Base-by-base conservation (phyloP, 1,139 yeast genomes). In the Diutina sp. region DNA sequence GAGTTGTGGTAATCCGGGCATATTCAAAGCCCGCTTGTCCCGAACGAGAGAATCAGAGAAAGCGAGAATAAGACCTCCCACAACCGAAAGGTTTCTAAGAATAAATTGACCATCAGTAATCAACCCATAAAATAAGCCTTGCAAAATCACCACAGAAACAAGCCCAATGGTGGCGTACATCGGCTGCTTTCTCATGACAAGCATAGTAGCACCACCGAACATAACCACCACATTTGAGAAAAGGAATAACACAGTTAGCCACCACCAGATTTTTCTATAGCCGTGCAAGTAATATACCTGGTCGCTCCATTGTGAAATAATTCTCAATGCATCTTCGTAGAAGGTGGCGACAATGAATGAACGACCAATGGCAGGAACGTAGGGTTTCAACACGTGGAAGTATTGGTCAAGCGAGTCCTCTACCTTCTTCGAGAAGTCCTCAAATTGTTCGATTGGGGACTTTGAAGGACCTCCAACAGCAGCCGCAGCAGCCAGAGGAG, bases 291-390 rank as follows among this genome's bases (percentile, higher is more conserved):
- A 93, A 67, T 83, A 85, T 38, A 90, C 90, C 70, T 93, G 99
- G 66, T 90, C 96, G 44, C 79, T 71, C 98, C 98, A 93, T 71
- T 91, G 98, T 16, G 90, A 76, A 59, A 85, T 67, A 65, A 93
- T 89, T 69, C 99, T 80, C 58, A 87, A 69, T 1, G 97, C 83
- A 67, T 93, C 99, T 70, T 93, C 99, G 64, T 84, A 82, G 68
- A 91, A 93, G 1, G 99, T 93, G 56, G 96, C 97, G 59, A 93
- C 97, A 62, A 93, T 90, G 64, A 91, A 81, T 60, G 89, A 84
- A 58, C 99, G 79, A 35, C 97, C 98, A 62, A 93, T 80, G 29
- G 86, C 84, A 14, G 98, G 98, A 44, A 85, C 84, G 62, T 83
- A 85, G 0, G 93, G 93, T 67, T 79, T 85, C 56, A 85, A 67